These are phyloP conservation scores for Cladosporium sp. DNA, from an alignment of 2,329 filamentous ascomycete genomes.

Conservation along the genomic window DNA sequence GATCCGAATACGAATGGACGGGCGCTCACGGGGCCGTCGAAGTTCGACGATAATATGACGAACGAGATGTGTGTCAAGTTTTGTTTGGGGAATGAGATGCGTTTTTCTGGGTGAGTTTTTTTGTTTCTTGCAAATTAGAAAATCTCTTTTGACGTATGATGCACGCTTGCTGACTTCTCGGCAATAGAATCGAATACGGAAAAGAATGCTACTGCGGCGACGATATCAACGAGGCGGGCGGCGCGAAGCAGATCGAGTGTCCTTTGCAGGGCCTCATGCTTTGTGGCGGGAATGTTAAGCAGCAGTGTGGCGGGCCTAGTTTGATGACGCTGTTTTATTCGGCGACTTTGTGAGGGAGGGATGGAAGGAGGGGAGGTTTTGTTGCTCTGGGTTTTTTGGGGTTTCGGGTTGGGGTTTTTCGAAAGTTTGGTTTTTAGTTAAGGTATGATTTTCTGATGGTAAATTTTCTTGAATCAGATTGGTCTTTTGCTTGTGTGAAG, in stretches of 20 bases:
- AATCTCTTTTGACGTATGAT: slow-evolving; percentile 13
- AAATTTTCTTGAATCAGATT: no score
- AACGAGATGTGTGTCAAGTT: slow-evolving; percentile 27
- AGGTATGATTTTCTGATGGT: no score
- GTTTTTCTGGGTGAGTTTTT: slow-evolving; percentile 27
- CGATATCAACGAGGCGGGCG: slow-evolving; percentile 16
- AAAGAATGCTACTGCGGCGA: slow-evolving; percentile 27
- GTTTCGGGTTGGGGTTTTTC: no score
- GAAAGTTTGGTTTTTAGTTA: no score
- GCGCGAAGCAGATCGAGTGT: slow-evolving; percentile 19
- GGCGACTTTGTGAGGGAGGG: slow-evolving; percentile 23
- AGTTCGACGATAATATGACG: slow-evolving; percentile 20
- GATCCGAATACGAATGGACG: slow-evolving; percentile 22
- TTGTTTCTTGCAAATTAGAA: no score
- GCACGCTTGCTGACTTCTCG: not conserved
- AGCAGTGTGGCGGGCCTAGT: slow-evolving; percentile 28
- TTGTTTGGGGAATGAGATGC: slow-evolving; percentile 25
- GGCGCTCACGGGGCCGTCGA: slow-evolving; percentile 18
- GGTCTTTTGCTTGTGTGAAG: no score
- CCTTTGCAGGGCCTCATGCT: slow-evolving; percentile 19
- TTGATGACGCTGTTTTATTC: slow-evolving; percentile 32
- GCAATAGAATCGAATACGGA: slow-evolving; percentile 16
- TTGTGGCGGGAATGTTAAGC: slow-evolving; percentile 25
- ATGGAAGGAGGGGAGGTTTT: not conserved
- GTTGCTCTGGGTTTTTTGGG: no score